Percentiles rank a stretch among this genome's conserved stretches.
Conservation (phyloP, 768 basidiomycete genomes). For the Suillus bovinus region DNA sequence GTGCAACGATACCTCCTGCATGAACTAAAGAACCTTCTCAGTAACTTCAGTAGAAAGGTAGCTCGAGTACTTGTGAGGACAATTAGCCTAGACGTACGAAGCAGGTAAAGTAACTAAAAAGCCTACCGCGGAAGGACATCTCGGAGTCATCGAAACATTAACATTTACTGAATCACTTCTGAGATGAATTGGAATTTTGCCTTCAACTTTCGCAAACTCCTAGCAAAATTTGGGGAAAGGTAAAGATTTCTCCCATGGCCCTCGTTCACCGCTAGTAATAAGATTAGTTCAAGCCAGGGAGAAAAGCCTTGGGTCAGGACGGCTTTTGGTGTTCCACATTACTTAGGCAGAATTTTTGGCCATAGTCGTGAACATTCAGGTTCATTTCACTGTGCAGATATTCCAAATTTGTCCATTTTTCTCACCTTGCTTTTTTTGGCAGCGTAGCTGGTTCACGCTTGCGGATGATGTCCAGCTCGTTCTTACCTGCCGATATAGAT, state of each 20-base stretch:
- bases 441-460: too few species aligned
- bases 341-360: too few species aligned
- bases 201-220: not conserved
- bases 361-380: too few species aligned
- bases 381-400: too few species aligned
- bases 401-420: too few species aligned
- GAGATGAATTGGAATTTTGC: not conserved
- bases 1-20: not conserved
- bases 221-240: not conserved
- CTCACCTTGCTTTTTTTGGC: too few species aligned
- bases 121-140: not conserved
- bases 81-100: not conserved
- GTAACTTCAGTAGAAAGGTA: not conserved
- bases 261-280: not conserved
- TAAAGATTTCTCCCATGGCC: not conserved
- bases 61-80: not conserved
- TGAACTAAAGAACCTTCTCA: not conserved
- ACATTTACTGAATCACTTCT: not conserved
- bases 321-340: too few species aligned
- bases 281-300: not conserved
- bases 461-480: slow-evolving; percentile 84
- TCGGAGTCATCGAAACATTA: not conserved
- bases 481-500: slow-evolving; percentile 81
- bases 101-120: not conserved
- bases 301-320: too few species aligned